Evolutionary conservation across 2,329 filamentous ascomycete genomes (phyloP).

Genomic region (Colletotrichum somersetense): DNA sequence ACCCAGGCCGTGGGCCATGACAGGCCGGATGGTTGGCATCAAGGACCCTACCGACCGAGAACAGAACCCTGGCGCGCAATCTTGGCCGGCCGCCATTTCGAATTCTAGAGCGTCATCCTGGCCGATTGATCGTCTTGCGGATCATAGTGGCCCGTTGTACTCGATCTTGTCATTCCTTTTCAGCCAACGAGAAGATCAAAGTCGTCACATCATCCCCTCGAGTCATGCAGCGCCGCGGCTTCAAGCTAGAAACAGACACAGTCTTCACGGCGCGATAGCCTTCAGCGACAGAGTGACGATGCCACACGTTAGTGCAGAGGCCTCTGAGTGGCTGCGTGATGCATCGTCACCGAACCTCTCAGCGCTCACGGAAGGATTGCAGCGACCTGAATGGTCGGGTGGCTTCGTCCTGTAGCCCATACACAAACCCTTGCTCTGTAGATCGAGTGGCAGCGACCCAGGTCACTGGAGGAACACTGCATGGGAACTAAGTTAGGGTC

Average conservation of each 20-base stretch:
- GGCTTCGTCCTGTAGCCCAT: slow-evolving; percentile 13
- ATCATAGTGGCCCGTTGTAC: neutral
- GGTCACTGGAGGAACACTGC: slow-evolving; percentile 10
- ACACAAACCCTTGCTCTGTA: slow-evolving; percentile 25
- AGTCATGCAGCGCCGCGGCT: slow-evolving; percentile 1
- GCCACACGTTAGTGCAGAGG: slow-evolving; percentile 4
- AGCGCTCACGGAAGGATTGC: slow-evolving; percentile 16
- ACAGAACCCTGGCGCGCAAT: neutral
- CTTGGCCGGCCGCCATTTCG: slow-evolving; percentile 6
- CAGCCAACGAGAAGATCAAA: slow-evolving; percentile 8
- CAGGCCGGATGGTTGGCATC: slow-evolving; percentile 4
- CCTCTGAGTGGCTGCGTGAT: slow-evolving; percentile 23
- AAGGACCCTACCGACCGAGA: neutral
- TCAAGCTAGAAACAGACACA: neutral
- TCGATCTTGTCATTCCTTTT: slow-evolving; percentile 8
- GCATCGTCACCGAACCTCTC: slow-evolving; percentile 30
- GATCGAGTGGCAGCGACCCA: slow-evolving; percentile 24
- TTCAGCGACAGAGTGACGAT: slow-evolving; percentile 2
- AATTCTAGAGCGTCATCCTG: slow-evolving; percentile 3
- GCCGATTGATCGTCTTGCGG: slow-evolving; percentile 1
- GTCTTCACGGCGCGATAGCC: slow-evolving; percentile 1
- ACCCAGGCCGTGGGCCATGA: neutral
- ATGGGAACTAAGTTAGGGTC: slow-evolving; percentile 3
- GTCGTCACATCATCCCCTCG: neutral
- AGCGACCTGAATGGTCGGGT: slow-evolving; percentile 30